Evolutionary conservation across 257 asterid genomes (phyloP), one percentile per base, ranked within the genome.

Genomic region (Solanum peruvianum): DNA sequence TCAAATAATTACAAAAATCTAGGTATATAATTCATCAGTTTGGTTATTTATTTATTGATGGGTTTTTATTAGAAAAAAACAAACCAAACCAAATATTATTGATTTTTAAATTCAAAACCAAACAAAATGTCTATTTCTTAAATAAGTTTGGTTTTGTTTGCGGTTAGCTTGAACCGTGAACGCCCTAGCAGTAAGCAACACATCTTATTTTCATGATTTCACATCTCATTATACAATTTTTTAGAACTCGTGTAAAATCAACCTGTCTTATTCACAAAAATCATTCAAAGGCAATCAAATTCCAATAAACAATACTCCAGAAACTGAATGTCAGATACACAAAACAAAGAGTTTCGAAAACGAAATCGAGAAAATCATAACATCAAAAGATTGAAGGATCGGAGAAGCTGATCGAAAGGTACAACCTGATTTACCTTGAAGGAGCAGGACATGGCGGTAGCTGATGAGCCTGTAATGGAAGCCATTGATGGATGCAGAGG

Each of bases 371-470:
- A 41, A 75, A 72, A 41, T 37, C 31, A 73, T 39, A 5, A 42
- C 82, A 21, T n/a, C 11, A n/a, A 42, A 76, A 76, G 11, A 47
- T 23, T n/a, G 33, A 56, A 18, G 64, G n/a, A 56, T 56, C 64
- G 64, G 64, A 56, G 64, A 41, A 75, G 3, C 6, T 75, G 82
- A 23, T 41, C 66, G 66, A 58, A 58, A 58, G n/a, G 9, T 58
- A 58, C 62, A 84, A 94, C 98, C 96, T 93, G 95, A 47, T 80
- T 92, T 81, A 86, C 94, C 89, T 90, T 94, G 82, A 92, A 77
- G 41, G 95, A 90, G 94, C 90, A 87, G 35, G 98, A 88, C 72
- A 90, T 33, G 58, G 93, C 29, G 58, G 93, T 41, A 85, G 89
- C 85, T 84, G 92, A 87, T 64, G 96, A 91, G 66, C 93, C 93